Percentiles rank a stretch among this genome's conserved stretches.
Evolutionary conservation across 1,139 yeast genomes (phyloP).

Genomic region (Suhomyces wounanorum): DNA sequence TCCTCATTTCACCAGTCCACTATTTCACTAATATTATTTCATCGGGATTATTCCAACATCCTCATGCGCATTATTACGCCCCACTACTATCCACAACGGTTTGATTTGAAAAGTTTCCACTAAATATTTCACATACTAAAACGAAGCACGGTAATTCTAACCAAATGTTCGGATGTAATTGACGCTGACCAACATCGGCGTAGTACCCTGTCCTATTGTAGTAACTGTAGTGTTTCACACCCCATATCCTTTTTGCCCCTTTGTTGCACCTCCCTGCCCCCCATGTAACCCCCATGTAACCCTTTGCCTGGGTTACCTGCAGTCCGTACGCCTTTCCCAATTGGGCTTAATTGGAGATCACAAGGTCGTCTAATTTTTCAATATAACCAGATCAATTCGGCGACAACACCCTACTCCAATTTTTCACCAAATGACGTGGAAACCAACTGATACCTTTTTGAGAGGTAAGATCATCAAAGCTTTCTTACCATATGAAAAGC

Average conservation of each 20-base stretch:
- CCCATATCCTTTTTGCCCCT: not conserved
- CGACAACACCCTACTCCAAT: not conserved
- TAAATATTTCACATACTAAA: not conserved
- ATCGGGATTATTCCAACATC: not conserved
- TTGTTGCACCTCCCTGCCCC: not conserved
- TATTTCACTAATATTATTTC: not conserved
- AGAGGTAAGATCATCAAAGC: slow-evolving; percentile 58
- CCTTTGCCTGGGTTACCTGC: not conserved
- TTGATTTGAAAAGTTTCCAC: not conserved
- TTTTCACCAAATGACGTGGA: slow-evolving; percentile 31
- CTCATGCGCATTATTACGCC: not conserved
- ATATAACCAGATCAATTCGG: not conserved
- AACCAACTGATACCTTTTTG: slow-evolving; percentile 40
- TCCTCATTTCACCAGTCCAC: not conserved
- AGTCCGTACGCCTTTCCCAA: slow-evolving; percentile 3
- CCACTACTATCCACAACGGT: not conserved
- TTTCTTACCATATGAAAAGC: slow-evolving; percentile 61
- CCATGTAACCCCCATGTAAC: not conserved
- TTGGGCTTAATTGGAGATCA: slow-evolving; percentile 10
- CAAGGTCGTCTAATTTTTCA: slow-evolving; percentile 6
- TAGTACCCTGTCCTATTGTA: not conserved
- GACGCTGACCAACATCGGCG: not conserved
- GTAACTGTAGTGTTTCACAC: not conserved
- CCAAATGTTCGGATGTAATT: not conserved
- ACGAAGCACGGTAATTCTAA: not conserved